A percentile compares a stretch with the other conserved stretches of the same genome.
phyloP scores from a whole-genome alignment of 2,329 filamentous ascomycete genomes.

The Colletotrichum spinosum region DNA sequence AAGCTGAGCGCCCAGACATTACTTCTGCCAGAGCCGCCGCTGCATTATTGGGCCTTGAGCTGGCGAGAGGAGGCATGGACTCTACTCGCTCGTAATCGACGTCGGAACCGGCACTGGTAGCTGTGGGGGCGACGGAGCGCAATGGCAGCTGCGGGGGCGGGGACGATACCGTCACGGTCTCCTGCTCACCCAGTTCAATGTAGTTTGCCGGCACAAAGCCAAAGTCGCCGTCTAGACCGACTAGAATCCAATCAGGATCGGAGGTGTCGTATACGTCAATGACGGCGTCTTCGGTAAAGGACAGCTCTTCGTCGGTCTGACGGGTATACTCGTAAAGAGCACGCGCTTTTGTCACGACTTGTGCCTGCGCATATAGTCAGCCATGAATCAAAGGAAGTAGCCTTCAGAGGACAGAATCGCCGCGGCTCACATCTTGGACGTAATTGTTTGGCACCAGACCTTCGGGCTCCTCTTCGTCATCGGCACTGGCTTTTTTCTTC shows the following conservation, averaged over 20 bases:
- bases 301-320: slow-evolving; percentile 97
- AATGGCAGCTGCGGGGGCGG: slow-evolving; percentile 48
- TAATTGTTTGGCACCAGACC: slow-evolving; percentile 96
- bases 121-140: slow-evolving; percentile 32
- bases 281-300: slow-evolving; percentile 88
- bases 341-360: slow-evolving; percentile 74
- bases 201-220: slow-evolving; percentile 98
- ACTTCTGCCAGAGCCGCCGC: slow-evolving; percentile 68
- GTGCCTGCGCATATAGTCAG: slow-evolving; percentile 55
- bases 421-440: slow-evolving; percentile 79
- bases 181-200: slow-evolving; percentile 75
- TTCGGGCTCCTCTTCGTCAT: slow-evolving; percentile 91
- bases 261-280: slow-evolving; percentile 89
- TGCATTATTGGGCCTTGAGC: slow-evolving; percentile 53
- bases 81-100: slow-evolving; percentile 22
- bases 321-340: slow-evolving; percentile 98
- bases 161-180: slow-evolving; percentile 48
- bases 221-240: slow-evolving; percentile 85
- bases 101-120: slow-evolving; percentile 10
- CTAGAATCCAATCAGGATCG: slow-evolving; percentile 96
- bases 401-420: not conserved
- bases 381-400: not conserved
- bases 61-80: slow-evolving; percentile 40
- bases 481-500: slow-evolving; percentile 86
- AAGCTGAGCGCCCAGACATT: slow-evolving; percentile 60